Evolutionary conservation across 768 basidiomycete species (phyloP), one percentile per base, ranked within the genome.

Genomic region (Lactarius psammicola): DNA sequence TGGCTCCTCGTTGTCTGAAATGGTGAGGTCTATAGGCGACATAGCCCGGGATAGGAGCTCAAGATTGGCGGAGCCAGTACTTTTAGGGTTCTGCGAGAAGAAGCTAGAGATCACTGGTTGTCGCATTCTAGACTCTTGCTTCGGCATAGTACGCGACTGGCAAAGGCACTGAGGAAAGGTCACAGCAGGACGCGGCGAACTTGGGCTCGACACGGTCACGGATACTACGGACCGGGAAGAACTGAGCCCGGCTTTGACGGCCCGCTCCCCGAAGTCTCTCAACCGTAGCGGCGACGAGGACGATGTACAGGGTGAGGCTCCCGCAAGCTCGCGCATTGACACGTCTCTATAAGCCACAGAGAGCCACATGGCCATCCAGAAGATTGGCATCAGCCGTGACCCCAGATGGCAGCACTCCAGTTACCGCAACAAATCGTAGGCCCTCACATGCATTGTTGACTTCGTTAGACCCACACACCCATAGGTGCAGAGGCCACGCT

Each of bases 401-500:
- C 28, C 36, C n/a, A 30, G 51, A 69, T 34, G 83, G 84, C 62
- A 82, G 80, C 15, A 79, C 81, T 23, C 75, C 78, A 5, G 73
- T 81, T 44, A 84, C 88, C 1, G 85, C 85, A 67, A 88, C 87
- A 20, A 88, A 88, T 70, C 87, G 88, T 89, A 75, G 68, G 80
- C 76, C n/a, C 38, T 10, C 5, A 34, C 53, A 23, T 54, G 57
- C 13, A 7, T 28, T 38, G 17, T 28, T 31, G 17, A 11, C 40
- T 53, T 44, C 20, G 31, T 70, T 18, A 68, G 13, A 54, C 26
- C 56, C 36, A 60, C 28, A 23, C 57, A 11, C 34, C 56, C 66
- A 9, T 71, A 97, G 95, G 90, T 66, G 94, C 92, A 13, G 93
- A 97, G 76, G 84, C 86, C 44, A 90, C 92, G 1, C 80, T 92